phyloP scores from a whole-genome alignment of 495 filamentous ascomycete genomes.

The Penicillium herquei region DNA sequence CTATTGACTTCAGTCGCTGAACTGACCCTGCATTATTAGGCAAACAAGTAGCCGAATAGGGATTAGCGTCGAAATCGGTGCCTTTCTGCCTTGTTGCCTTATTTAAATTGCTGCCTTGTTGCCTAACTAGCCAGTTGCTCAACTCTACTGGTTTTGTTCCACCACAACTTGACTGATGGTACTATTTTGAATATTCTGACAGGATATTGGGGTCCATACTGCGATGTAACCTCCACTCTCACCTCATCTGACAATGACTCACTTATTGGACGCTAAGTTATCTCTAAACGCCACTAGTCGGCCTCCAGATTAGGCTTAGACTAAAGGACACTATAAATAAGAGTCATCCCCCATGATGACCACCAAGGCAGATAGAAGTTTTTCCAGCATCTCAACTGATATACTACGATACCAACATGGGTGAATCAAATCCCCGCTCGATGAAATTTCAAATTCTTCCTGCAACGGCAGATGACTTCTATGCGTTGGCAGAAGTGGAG shows the following conservation, averaged over 20 bases:
- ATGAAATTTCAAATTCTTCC: constrained; percentile 7
- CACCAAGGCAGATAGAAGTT: background rate
- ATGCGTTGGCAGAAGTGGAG: constrained; percentile 8
- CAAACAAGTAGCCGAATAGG: background rate
- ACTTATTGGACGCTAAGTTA: background rate
- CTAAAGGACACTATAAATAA: background rate
- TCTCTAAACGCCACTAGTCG: background rate
- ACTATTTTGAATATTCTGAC: no score
- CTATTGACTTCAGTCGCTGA: background rate
- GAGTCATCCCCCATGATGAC: background rate
- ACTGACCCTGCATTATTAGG: background rate
- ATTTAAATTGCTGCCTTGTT: background rate
- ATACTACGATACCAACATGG: background rate
- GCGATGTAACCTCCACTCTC: background rate
- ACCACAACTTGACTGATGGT: no score
- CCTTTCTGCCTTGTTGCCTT: background rate
- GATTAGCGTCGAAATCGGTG: no score
- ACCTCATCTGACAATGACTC: background rate
- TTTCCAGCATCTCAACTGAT: background rate
- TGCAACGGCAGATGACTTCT: constrained; percentile 11
- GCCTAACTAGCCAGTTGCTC: no score
- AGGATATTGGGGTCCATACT: no score
- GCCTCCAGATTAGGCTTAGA: constrained; percentile 1
- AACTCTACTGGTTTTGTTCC: no score
- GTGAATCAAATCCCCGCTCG: background rate